These are phyloP conservation scores for Neonectria ditissima DNA, from an alignment of 2,329 filamentous ascomycete species.

Conservation along the genomic window DNA sequence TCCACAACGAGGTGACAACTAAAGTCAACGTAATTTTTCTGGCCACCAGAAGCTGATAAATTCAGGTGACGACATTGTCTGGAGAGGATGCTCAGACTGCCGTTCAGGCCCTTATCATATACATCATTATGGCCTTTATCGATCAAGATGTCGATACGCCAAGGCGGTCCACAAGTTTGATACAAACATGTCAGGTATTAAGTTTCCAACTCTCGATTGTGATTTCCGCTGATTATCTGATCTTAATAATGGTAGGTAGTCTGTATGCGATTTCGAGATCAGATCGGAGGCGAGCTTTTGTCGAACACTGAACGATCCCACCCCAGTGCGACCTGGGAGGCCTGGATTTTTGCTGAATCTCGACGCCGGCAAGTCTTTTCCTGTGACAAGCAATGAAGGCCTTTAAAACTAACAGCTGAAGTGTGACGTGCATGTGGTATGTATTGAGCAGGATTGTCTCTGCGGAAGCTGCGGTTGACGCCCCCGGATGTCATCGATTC, in stretches of 20 bases:
- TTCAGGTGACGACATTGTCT: constrained; percentile 15
- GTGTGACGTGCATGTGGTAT: constrained; percentile 42
- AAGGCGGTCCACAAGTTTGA: constrained; percentile 15
- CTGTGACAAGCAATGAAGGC: rapidly evolving
- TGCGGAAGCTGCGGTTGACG: constrained; percentile 27
- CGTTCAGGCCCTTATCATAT: constrained; percentile 44
- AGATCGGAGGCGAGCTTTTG: constrained; percentile 18
- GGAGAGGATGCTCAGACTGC: constrained; percentile 34
- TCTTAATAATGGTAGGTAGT: constrained; percentile 21
- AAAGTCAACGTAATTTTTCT: too few relatives aligned
- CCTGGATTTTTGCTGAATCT: constrained; percentile 49
- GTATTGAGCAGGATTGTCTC: constrained; percentile 39
- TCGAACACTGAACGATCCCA: constrained; percentile 29
- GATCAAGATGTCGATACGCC: constrained; percentile 28
- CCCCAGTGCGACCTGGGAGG: constrained; percentile 42
- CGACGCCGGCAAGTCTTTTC: constrained; percentile 37
- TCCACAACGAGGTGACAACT: constrained; percentile 33
- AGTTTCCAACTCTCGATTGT: neutral
- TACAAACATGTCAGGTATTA: constrained; percentile 36
- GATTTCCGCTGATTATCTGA: neutral
- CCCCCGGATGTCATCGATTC: constrained; percentile 14
- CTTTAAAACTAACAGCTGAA: constrained; percentile 8
- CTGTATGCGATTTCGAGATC: constrained; percentile 21
- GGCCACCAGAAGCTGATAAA: neutral
- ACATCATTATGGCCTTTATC: constrained; percentile 48